Conservation (phyloP, 805 yeast genomes). For the Kazachstania taianensis region DNA sequence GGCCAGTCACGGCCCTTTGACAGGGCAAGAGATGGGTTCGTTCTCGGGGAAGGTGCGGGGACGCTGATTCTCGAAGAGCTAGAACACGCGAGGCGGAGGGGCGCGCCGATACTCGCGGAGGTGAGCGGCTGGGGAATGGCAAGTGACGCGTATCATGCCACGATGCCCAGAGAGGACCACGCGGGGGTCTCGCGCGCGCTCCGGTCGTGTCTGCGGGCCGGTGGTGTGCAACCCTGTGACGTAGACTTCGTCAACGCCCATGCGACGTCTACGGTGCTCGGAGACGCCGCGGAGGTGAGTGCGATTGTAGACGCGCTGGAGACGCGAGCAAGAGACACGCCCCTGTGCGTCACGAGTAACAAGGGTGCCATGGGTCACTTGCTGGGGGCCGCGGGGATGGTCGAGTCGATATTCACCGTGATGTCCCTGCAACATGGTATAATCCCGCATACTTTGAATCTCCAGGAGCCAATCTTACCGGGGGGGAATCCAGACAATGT, state of each 20-base stretch:
- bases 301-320: slow-evolving; percentile 45
- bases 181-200: slow-evolving; percentile 79
- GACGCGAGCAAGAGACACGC: not conserved
- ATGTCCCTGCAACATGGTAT: slow-evolving; percentile 46
- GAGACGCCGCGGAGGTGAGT: slow-evolving; percentile 77
- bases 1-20: slow-evolving; percentile 86
- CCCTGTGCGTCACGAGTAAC: slow-evolving; percentile 59
- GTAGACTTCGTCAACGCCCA: slow-evolving; percentile 88
- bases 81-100: slow-evolving; percentile 62
- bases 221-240: slow-evolving; percentile 36
- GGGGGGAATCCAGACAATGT: slow-evolving; percentile 35
- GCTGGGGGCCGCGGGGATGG: slow-evolving; percentile 92
- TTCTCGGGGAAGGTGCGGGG: slow-evolving; percentile 89
- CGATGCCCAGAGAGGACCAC: slow-evolving; percentile 80
- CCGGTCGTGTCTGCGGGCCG: slow-evolving; percentile 56
- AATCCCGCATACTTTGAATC: slow-evolving; percentile 76
- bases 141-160: slow-evolving; percentile 88
- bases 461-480: slow-evolving; percentile 33
- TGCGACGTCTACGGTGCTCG: slow-evolving; percentile 86
- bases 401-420: slow-evolving; percentile 77
- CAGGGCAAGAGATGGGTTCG: slow-evolving; percentile 68
- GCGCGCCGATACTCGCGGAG: slow-evolving; percentile 67
- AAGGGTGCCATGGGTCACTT: slow-evolving; percentile 92
- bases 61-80: slow-evolving; percentile 65
- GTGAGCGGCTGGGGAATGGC: slow-evolving; percentile 80